Conservation (phyloP, 1,284 basidiomycete genomes). For the Peniophora sp. region DNA sequence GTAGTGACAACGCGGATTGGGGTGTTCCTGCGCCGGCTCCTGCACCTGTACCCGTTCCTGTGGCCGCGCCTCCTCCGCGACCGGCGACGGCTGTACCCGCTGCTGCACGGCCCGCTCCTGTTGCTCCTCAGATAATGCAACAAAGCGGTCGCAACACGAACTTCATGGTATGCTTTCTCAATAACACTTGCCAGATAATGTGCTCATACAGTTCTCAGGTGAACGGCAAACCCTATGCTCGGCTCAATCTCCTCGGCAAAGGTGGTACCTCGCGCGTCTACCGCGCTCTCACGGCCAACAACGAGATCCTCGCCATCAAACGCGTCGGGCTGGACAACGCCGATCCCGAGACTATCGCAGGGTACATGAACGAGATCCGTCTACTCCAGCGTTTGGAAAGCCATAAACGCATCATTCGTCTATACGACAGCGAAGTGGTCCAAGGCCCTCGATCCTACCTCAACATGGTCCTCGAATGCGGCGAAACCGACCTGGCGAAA, state of each 20-base stretch:
- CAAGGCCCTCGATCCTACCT: constrained; percentile 59
- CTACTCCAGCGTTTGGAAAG: constrained; percentile 82
- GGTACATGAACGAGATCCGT: constrained; percentile 94
- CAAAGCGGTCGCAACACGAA: background rate
- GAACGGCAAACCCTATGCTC: constrained; percentile 76
- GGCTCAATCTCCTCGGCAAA: constrained; percentile 82
- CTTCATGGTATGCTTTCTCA: background rate
- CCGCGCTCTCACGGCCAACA: constrained; percentile 71
- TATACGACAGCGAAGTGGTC: constrained; percentile 81
- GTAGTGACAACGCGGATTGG: constrained; percentile 28
- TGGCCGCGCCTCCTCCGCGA: constrained; percentile 17
- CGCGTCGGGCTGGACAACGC: constrained; percentile 80
- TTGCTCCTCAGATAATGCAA: no score
- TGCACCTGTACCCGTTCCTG: background rate
- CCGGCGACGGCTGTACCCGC: constrained; percentile 6
- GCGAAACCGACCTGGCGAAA: constrained; percentile 83
- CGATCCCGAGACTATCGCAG: constrained; percentile 78
- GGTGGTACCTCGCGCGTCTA: constrained; percentile 93
- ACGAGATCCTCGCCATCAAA: constrained; percentile 84
- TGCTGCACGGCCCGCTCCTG: constrained; percentile 6
- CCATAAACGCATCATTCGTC: constrained; percentile 81
- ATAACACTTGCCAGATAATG: background rate
- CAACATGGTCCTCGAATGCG: constrained; percentile 89
- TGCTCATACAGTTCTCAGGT: no score
- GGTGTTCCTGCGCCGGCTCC: constrained; percentile 5